phyloP scores from a whole-genome alignment of 139 green algal genomes.

The Chlorella sp. region DNA sequence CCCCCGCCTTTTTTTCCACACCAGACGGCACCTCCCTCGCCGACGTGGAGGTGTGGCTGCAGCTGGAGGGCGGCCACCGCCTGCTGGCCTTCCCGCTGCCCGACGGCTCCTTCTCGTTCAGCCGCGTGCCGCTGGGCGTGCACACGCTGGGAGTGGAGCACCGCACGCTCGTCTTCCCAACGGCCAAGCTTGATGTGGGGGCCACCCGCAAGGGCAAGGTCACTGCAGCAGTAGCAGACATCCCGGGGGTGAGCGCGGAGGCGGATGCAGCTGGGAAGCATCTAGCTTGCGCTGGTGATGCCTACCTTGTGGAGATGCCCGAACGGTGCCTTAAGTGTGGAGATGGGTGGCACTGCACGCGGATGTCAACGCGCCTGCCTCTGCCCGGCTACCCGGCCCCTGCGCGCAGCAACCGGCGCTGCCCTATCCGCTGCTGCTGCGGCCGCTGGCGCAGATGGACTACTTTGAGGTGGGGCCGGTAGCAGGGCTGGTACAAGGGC shows the following conservation, averaged over 20 bases:
- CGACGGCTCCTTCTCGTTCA: conserved; percentile 52
- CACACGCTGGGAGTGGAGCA: conserved; percentile 44
- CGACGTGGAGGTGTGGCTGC: conserved; percentile 35
- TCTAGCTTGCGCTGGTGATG: no score
- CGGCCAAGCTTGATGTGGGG: conserved; percentile 24
- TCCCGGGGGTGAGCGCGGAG: conserved; percentile 5
- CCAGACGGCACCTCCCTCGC: not conserved
- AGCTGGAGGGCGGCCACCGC: conserved; percentile 15
- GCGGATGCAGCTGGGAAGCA: no score
- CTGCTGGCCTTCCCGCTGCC: conserved; percentile 15
- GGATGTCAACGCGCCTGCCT: no score
- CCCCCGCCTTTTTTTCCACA: not conserved
- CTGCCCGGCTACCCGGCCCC: not conserved
- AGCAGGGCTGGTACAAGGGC: no score
- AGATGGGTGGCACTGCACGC: no score
- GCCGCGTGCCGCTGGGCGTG: conserved; percentile 42
- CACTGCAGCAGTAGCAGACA: not conserved
- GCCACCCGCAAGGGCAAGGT: not conserved
- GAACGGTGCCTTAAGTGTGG: no score
- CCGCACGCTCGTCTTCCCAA: conserved; percentile 38
- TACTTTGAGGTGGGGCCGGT: conserved; percentile 45
- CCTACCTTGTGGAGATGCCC: no score
- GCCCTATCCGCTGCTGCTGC: conserved; percentile 38
- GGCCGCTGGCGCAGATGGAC: conserved; percentile 31
- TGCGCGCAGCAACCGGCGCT: conserved; percentile 16